Conservation (phyloP, 2,329 filamentous ascomycete genomes). For the Penicillium sclerotiorum region DNA sequence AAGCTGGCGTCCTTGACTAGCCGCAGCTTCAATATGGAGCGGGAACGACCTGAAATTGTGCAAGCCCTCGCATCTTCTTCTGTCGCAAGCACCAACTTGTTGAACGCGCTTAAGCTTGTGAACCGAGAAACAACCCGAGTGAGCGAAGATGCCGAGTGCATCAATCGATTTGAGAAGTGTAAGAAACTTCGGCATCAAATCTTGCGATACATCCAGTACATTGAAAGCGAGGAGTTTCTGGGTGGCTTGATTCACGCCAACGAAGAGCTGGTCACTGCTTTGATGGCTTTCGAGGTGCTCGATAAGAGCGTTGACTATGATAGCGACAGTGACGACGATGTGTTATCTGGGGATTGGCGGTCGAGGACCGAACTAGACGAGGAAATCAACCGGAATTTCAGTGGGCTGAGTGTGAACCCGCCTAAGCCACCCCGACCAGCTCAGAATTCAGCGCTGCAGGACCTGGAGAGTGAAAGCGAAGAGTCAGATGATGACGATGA, state of each 20-base stretch:
- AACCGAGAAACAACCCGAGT: conserved; percentile 88
- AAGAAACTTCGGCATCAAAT: conserved; percentile 83
- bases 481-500: conserved; percentile 66
- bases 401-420: conserved; percentile 39
- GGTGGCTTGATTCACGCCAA: conserved; percentile 91
- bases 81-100: conserved; percentile 86
- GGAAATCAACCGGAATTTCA: conserved; percentile 35
- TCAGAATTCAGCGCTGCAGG: conserved; percentile 20
- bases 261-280: conserved; percentile 87
- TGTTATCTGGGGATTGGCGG: conserved; percentile 33
- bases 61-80: conserved; percentile 86
- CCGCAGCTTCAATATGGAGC: conserved; percentile 77
- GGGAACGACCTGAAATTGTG: conserved; percentile 84
- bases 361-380: conserved; percentile 27
- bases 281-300: conserved; percentile 93
- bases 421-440: conserved; percentile 53
- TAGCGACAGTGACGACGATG: conserved; percentile 65
- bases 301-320: conserved; percentile 67
- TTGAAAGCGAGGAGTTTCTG: conserved; percentile 89
- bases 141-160: conserved; percentile 76
- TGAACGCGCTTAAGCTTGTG: conserved; percentile 84
- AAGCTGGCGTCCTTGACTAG: conserved; percentile 48
- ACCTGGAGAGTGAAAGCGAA: conserved; percentile 59
- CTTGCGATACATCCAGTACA: conserved; percentile 86
- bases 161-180: conserved; percentile 79